Base-by-base conservation (phyloP, 257 asterid species). In the Petrea volubilis region DNA sequence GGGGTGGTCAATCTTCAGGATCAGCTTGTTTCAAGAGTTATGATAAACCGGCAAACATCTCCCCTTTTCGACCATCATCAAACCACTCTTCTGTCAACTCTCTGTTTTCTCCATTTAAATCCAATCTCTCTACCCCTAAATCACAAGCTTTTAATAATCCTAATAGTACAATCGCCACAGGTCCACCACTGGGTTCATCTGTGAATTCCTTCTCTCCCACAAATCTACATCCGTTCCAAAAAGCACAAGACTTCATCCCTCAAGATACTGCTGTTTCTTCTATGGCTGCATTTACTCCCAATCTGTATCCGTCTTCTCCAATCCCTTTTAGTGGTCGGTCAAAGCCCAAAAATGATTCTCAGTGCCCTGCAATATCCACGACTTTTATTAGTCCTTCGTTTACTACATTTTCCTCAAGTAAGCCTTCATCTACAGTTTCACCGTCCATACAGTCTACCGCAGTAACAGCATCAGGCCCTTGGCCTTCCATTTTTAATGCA, bases 401-500 rank as follows among this genome's bases (percentile, higher is more conserved):
- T 58, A 28, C 44, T 49, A 11, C 67, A 29, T 17, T 21, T 60
- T 51, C 61, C 29, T 43, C 38, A 9, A 13, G 49, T 47, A 12
- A 46, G 36, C 56, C 67, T 64, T 49, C 57, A 46, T 25, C 38
- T 38, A 25, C 46, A 41, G 28, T 57, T 73, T 43, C 72, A 57
- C 72, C 75, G 12, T 55, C 57, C 52, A 47, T 58, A 46, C 64
- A 63, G 25, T 25, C 64, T 56, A 68, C 75, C 50, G n/a, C 71
- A 25, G 55, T 20, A 67, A 44, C 57, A 61, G 8, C 64, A 47
- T 44, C 51, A 60, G 82, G 50, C 60, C 63, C 74, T 29, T 60
- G 65, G 62, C 31, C 74, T 18, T 71, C 52, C 36, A 14, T 18
- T 27, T 8, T 7, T 25, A 51, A 18, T 5, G 33, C 77, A 49